phyloP scores from a whole-genome alignment of 768 basidiomycete genomes.

The Vararia minispora region DNA sequence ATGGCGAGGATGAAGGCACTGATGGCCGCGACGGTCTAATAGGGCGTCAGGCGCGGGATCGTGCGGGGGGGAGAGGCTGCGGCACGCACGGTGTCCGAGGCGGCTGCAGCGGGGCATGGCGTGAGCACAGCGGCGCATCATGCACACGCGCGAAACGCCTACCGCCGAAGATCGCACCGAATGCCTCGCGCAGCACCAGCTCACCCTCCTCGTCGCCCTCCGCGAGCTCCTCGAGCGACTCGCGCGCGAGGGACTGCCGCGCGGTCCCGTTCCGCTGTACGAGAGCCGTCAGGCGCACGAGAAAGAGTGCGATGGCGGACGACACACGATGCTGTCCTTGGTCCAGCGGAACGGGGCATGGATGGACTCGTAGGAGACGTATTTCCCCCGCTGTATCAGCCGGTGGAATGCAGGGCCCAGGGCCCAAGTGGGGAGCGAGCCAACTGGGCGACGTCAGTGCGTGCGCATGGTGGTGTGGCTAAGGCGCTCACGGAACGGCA shows the following conservation, averaged over 20 bases:
- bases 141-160: too few species aligned
- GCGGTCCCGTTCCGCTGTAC: conserved; percentile 4
- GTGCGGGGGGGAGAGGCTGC: too few species aligned
- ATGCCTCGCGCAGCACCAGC: too few species aligned
- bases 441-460: background rate
- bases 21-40: conserved; percentile 1
- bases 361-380: conserved; percentile 5
- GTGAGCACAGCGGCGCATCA: too few species aligned
- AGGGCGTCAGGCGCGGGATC: background rate
- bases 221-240: conserved; percentile 4
- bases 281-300: background rate
- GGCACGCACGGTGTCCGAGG: too few species aligned
- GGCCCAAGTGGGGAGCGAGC: conserved; percentile 4
- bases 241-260: conserved; percentile 7
- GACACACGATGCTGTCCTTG: conserved; percentile 7
- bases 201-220: conserved; percentile 1
- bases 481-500: background rate
- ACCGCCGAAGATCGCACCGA: too few species aligned
- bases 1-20: conserved; percentile 5
- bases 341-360: conserved; percentile 4
- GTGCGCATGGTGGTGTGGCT: background rate
- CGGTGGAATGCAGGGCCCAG: conserved; percentile 6
- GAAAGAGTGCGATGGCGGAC: background rate
- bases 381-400: conserved; percentile 1
- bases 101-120: too few species aligned